Percentiles rank a stretch among this genome's conserved stretches.
phyloP scores from a whole-genome alignment of 163 green algal genomes.

The Volvox carteri region DNA sequence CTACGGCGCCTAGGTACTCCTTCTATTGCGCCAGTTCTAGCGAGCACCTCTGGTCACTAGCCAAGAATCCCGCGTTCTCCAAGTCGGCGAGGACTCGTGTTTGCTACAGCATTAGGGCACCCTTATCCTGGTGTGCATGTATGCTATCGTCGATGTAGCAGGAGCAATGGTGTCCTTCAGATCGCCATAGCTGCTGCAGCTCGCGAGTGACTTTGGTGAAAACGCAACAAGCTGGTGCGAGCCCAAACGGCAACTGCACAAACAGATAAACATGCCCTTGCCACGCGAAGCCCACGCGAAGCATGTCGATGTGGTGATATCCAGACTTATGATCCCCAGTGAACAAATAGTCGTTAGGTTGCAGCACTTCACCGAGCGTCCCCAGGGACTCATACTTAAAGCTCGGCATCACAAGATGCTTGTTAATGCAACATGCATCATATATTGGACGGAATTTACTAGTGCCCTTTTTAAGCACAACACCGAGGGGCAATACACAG shows the following conservation, averaged over 20 bases:
- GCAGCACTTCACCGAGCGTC: background rate
- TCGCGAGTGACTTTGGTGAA: background rate
- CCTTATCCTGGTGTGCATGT: background rate
- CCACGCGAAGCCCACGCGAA: background rate
- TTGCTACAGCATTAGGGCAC: background rate
- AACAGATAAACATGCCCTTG: background rate
- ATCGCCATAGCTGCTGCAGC: background rate
- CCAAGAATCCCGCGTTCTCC: background rate
- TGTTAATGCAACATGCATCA: background rate
- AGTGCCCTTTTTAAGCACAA: background rate
- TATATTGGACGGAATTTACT: background rate
- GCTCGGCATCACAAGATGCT: background rate
- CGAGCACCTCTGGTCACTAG: background rate
- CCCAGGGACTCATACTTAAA: background rate
- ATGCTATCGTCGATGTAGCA: constrained; percentile 10
- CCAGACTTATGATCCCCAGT: background rate
- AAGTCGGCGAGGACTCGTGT: background rate
- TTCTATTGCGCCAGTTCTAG: background rate
- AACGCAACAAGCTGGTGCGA: too few species aligned
- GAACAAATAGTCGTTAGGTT: background rate
- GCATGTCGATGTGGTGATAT: background rate
- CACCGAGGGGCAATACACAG: background rate
- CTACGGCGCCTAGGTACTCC: background rate
- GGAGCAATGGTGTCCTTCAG: background rate
- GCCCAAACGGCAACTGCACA: background rate